phyloP scores from a whole-genome alignment of 208 protist genomes.

The Acanthamoeba royreba region DNA sequence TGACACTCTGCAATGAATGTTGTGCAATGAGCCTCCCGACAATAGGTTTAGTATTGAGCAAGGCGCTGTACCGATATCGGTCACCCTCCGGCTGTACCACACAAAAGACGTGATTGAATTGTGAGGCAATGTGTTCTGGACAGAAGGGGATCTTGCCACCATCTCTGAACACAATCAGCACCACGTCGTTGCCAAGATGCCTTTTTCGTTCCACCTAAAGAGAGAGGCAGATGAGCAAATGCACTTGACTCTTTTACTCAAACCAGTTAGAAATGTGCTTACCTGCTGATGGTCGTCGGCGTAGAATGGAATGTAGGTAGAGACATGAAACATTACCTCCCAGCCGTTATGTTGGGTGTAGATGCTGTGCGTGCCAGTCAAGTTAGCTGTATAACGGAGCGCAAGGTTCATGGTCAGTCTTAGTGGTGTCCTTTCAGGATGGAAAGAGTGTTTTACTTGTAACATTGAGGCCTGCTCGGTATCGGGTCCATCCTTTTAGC shows the following conservation, averaged over 20 bases:
- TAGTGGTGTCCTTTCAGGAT: neutral
- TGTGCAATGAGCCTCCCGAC: too few relatives aligned
- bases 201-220: constrained; percentile 60
- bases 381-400: neutral
- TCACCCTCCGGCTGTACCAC: constrained; percentile 22
- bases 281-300: constrained; percentile 49
- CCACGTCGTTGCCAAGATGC: constrained; percentile 71
- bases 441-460: neutral
- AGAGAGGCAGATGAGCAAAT: too few relatives aligned
- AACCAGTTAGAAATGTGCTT: neutral
- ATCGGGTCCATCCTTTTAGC: constrained; percentile 56
- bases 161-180: constrained; percentile 67
- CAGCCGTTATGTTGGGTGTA: neutral
- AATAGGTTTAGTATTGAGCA: too few relatives aligned
- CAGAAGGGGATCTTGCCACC: constrained; percentile 46
- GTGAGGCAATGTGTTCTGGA: constrained; percentile 54
- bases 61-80: neutral
- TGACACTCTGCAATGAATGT: neutral
- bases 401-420: neutral
- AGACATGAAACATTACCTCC: constrained; percentile 52
- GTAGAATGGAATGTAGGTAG: constrained; percentile 18
- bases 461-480: constrained; percentile 69
- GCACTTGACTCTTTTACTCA: neutral
- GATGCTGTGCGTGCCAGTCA: constrained; percentile 18
- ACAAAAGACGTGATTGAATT: constrained; percentile 64